Evolutionary conservation across 139 green algal species (phyloP).

Genomic region (Volvox reticuliferus): DNA sequence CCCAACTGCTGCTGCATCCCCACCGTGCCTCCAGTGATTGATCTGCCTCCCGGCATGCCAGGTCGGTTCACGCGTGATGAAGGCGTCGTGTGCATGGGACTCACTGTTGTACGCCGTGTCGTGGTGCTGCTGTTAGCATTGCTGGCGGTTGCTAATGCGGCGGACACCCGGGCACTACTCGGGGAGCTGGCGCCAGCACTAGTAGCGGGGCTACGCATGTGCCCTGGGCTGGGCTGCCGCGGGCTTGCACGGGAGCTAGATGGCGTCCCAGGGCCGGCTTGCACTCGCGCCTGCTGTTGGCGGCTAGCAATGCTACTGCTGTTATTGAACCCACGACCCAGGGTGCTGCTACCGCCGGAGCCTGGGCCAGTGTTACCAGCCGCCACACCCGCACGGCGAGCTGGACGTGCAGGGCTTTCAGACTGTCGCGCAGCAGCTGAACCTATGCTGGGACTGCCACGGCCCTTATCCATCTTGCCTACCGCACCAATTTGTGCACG

Average conservation of each 20-base stretch:
- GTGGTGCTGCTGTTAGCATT: background rate
- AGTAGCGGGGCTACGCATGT: background rate
- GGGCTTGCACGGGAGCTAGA: background rate
- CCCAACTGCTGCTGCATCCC: background rate
- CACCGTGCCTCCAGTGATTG: no score
- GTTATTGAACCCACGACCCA: background rate
- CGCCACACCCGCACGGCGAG: background rate
- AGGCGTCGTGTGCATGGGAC: background rate
- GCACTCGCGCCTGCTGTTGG: background rate
- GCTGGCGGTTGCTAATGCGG: background rate
- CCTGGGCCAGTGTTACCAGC: background rate
- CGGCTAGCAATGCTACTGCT: background rate
- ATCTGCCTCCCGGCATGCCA: background rate
- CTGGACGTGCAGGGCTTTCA: background rate
- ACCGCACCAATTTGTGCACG: background rate
- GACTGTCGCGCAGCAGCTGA: background rate
- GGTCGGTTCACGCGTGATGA: background rate
- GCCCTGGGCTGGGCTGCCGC: background rate
- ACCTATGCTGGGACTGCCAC: background rate
- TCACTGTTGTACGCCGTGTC: background rate
- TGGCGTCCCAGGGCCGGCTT: background rate
- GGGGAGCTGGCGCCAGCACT: background rate
- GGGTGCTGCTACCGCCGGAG: background rate
- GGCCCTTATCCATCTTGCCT: background rate
- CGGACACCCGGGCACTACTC: background rate